Evolutionary conservation across 768 basidiomycete species (phyloP), one percentile per base, ranked within the genome.

Genomic region (Phlebiopsis gigantea): DNA sequence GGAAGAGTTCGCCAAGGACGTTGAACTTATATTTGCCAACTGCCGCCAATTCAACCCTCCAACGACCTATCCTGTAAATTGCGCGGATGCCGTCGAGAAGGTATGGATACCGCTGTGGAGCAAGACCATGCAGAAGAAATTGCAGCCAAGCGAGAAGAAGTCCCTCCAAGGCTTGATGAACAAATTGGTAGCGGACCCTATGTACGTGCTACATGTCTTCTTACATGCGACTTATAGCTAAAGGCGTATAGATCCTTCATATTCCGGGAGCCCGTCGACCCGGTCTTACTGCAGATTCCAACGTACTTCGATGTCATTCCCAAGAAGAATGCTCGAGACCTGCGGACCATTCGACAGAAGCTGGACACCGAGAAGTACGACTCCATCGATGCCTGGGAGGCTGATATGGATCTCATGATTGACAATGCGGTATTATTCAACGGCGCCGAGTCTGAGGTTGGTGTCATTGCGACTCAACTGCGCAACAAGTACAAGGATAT

Each of bases 1-100:
- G 87, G 92, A 89, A 51, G 83, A 85, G 0, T 87, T 98, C 59
- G 83, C 78, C 55, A 78, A 78, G 59, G 95, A 98, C 63, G 74
- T 90, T 51, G 84, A 90, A 53, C 81, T 95, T 4, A 81, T 97
- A 46, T 87, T 97, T 66, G 77, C 71, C 67, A 99, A 99, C 65
- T 98, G 95, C 69, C 85, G 92, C 29, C 79, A 84, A 62, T 99
- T 98, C 79, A 99, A 99, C 65, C 89, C 90, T 17, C 82, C 86
- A 5, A 82, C 77, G 19, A 91, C 92, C 0, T 87, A 82, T 59
- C 88, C 92, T 3, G 77, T 82, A 46, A 74, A 77, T 25, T 88
- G 85, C 61, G 90, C 90, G 2, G 85, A 89, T 53, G 69, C 72
- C 4, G 78, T 94, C 14, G 93, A 98, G 71, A 81, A 75, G 47